Base-by-base conservation (phyloP, 1,139 yeast genomes). In the Barnettozyma hawaiiensis region DNA sequence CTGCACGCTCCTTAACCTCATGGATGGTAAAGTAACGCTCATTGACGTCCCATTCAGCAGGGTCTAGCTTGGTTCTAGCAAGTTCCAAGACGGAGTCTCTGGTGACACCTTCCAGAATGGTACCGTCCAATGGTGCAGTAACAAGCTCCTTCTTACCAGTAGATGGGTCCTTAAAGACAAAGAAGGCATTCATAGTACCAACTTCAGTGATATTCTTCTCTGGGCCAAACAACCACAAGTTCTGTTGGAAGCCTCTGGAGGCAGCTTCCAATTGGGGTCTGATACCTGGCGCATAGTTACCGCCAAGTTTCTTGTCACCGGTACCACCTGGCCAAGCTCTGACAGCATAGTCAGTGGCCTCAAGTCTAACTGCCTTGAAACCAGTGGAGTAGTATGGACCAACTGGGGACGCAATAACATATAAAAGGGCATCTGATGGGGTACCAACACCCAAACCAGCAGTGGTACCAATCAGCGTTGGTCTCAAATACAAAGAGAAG, bases 291-390 rank as follows among this genome's bases (percentile, higher is more conserved):
- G 97, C 97, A 62, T 92, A 92, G 70, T 92, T 92, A 47, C 96
- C 97, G 64, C 98, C 98, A 58, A 92, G 77, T 70, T 92, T 92
- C 67, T 79, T 82, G 73, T 89, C 82, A 66, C 98, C 98, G 51
- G 81, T 89, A 63, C 97, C 98, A 59, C 96, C 96, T 58, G 97
- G 97, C 97, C 97, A 92, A 14, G 98, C 97, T 69, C 97, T 83
- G 21, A 90, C 92, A 38, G 95, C 95, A 55, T 85, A 80, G 61
- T 86, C 95, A 28, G 96, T 87, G 53, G 97, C 97, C 69, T 90
- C 96, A 49, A 92, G 73, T 45, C 80, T 74, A 40, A 92, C 96
- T 28, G 97, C 96, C 67, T 89, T 87, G 78, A 90, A 90, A 8
- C 96, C 96, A 14, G 95, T 81, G 56, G 83, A 77, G 70, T 85